These are phyloP conservation scores for Coemansia sp. DNA, from an alignment of 192 early-diverging fungal species.

Conservation along the genomic window DNA sequence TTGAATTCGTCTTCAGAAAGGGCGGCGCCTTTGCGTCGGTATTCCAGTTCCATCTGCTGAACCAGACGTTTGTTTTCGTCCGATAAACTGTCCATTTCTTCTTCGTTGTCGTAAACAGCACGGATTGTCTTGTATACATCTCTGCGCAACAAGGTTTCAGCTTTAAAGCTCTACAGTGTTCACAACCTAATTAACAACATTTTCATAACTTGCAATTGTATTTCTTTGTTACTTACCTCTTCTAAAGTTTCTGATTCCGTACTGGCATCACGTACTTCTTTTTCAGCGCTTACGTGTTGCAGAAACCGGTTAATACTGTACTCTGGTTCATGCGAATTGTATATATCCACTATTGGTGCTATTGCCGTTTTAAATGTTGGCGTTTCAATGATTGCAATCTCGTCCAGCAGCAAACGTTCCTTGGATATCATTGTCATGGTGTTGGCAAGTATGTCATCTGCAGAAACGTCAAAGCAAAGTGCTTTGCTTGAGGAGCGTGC, in stretches of 20 bases:
- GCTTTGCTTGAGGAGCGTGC: background rate
- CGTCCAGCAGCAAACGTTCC: background rate
- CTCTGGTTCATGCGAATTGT: background rate
- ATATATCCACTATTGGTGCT: conserved; percentile 8
- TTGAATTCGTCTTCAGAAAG: conserved; percentile 59
- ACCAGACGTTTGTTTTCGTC: conserved; percentile 63
- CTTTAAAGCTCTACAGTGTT: conserved; percentile 48
- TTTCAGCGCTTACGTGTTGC: conserved; percentile 37
- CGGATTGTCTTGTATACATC: conserved; percentile 59
- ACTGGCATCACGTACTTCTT: conserved; percentile 61
- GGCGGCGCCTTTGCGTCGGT: conserved; percentile 62
- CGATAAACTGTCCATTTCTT: conserved; percentile 36
- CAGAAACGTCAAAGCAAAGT: background rate
- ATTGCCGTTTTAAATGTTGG: conserved; percentile 29
- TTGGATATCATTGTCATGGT: conserved; percentile 1
- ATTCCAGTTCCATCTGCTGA: conserved; percentile 58
- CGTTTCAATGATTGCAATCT: background rate
- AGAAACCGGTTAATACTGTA: conserved; percentile 11
- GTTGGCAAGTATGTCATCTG: background rate
- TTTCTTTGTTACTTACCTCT: conserved; percentile 7
- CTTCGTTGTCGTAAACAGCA: conserved; percentile 37
- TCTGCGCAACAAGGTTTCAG: conserved; percentile 57
- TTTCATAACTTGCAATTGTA: no score
- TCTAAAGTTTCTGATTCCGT: conserved; percentile 55
- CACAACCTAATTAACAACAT: background rate